A percentile compares a stretch with the other conserved stretches of the same genome.
These are phyloP conservation scores for Onygenales sp. DNA, from an alignment of 2,329 filamentous ascomycete genomes.

Conservation along the genomic window DNA sequence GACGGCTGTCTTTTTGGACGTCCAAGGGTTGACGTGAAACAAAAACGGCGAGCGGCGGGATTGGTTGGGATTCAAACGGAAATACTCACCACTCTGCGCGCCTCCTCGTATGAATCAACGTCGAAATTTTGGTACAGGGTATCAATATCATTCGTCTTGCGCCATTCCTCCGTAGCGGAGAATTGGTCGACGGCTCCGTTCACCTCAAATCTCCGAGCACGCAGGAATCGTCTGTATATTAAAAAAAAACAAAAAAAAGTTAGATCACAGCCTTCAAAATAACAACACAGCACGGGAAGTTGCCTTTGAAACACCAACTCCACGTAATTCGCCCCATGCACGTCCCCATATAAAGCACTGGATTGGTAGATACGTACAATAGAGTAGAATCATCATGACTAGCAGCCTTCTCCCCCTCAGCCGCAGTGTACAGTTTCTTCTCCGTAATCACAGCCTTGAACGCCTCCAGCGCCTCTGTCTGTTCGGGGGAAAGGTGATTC, in stretches of 20 bases:
- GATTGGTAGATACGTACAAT: conserved; percentile 26
- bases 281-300: neutral
- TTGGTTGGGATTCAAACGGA: neutral
- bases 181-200: conserved; percentile 75
- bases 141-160: conserved; percentile 67
- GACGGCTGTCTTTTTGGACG: neutral
- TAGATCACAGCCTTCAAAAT: neutral
- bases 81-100: conserved; percentile 54
- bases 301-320: too few species aligned
- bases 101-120: conserved; percentile 71
- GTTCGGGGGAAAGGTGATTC: conserved; percentile 61
- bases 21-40: conserved; percentile 6
- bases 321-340: neutral
- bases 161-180: conserved; percentile 80
- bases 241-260: neutral
- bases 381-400: conserved; percentile 40
- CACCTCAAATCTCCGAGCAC: conserved; percentile 71
- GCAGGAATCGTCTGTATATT: conserved; percentile 62
- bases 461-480: conserved; percentile 56
- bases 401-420: conserved; percentile 22
- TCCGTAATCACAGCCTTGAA: conserved; percentile 64
- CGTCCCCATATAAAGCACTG: conserved; percentile 1
- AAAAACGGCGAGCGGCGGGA: neutral
- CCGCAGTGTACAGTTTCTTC: conserved; percentile 44
- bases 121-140: conserved; percentile 80